Conservation (phyloP, 2,329 filamentous ascomycete species). For the Colletotrichum echinochloae region DNA sequence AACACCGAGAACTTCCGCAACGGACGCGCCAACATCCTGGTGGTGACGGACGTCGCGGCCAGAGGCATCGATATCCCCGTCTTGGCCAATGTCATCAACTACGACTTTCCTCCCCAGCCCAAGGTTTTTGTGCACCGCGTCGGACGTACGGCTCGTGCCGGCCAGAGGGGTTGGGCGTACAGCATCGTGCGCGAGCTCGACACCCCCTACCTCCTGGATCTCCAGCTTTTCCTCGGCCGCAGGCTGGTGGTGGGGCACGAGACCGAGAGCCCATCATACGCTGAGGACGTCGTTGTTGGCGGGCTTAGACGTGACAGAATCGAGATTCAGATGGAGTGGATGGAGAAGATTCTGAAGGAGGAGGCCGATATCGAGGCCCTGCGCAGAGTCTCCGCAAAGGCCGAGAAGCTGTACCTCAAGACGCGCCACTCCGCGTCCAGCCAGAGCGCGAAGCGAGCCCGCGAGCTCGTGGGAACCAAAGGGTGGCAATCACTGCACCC, state of each 20-base stretch:
- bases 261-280: slow-evolving; percentile 73
- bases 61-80: slow-evolving; percentile 98
- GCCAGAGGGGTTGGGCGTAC: slow-evolving; percentile 93
- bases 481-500: slow-evolving; percentile 82
- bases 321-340: slow-evolving; percentile 83
- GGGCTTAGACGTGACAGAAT: slow-evolving; percentile 78
- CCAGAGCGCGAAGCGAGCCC: slow-evolving; percentile 89
- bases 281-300: slow-evolving; percentile 87
- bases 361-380: slow-evolving; percentile 79
- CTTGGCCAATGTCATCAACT: slow-evolving; percentile 97
- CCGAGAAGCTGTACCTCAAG: slow-evolving; percentile 91
- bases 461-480: slow-evolving; percentile 77
- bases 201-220: slow-evolving; percentile 89
- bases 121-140: slow-evolving; percentile 98
- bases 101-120: slow-evolving; percentile 95
- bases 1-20: slow-evolving; percentile 91
- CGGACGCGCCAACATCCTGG: slow-evolving; percentile 88
- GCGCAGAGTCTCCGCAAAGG: slow-evolving; percentile 81
- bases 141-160: slow-evolving; percentile 93
- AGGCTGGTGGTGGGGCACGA: slow-evolving; percentile 81
- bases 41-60: slow-evolving; percentile 96
- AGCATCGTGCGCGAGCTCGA: slow-evolving; percentile 90
- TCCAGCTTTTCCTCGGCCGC: slow-evolving; percentile 94
- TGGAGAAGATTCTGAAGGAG: slow-evolving; percentile 81
- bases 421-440: slow-evolving; percentile 90